phyloP scores from a whole-genome alignment of 805 yeast species.

The Zygosaccharomyces bailii region DNA sequence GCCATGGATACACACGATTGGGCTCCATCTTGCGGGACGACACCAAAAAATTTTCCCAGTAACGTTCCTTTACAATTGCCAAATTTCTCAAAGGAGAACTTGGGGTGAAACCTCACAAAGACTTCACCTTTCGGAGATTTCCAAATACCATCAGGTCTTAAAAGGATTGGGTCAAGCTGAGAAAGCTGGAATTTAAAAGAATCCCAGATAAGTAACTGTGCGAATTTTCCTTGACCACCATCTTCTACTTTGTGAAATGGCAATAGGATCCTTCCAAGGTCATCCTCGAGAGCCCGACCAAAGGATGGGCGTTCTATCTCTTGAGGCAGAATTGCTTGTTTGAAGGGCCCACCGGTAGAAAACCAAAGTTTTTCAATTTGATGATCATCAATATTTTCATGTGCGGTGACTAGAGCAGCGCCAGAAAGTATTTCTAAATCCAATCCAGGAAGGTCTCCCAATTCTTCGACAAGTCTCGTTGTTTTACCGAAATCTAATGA shows the following conservation, averaged over 20 bases:
- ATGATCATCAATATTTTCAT: neutral
- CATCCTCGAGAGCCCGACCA: constrained; percentile 3
- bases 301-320: constrained; percentile 3
- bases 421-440: constrained; percentile 1
- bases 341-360: constrained; percentile 9
- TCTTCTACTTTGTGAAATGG: constrained; percentile 5
- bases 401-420: constrained; percentile 2
- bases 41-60: neutral
- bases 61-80: neutral
- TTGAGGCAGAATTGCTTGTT: constrained; percentile 4
- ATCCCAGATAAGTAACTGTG: constrained; percentile 4
- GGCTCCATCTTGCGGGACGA: neutral
- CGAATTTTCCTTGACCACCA: constrained; percentile 1
- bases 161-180: neutral
- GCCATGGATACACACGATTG: neutral
- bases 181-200: neutral
- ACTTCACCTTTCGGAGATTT: neutral
- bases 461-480: constrained; percentile 6
- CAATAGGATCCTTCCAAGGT: constrained; percentile 7
- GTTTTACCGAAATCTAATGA: constrained; percentile 8
- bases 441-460: neutral
- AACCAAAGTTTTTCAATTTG: constrained; percentile 6
- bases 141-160: neutral
- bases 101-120: neutral
- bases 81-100: neutral